phyloP scores from a whole-genome alignment of 768 basidiomycete species.

The Mycena metata region DNA sequence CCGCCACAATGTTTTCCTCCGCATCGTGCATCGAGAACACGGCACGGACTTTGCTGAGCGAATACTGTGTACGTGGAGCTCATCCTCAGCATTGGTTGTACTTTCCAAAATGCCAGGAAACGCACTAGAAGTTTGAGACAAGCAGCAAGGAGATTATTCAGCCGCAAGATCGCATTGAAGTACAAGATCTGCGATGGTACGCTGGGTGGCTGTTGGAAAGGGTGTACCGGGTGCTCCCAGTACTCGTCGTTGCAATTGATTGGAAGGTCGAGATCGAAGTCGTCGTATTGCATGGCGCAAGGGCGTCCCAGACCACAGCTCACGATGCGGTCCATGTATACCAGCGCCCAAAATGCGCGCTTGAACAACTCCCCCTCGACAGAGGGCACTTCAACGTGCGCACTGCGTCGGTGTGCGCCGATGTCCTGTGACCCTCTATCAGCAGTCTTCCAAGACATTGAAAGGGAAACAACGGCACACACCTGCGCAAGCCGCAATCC shows the following conservation, averaged over 20 bases:
- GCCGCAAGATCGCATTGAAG: conserved; percentile 60
- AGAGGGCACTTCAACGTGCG: conserved; percentile 39
- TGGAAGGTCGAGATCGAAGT: conserved; percentile 72
- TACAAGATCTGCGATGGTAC: conserved; percentile 59
- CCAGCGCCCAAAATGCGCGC: conserved; percentile 60
- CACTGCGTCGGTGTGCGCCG: conserved; percentile 6
- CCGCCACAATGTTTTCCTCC: conserved; percentile 68
- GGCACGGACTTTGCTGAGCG: conserved; percentile 56
- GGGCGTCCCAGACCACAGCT: conserved; percentile 67
- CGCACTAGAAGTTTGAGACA: conserved; percentile 65
- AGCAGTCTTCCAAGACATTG: neutral
- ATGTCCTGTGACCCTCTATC: neutral
- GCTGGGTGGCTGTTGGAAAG: conserved; percentile 67
- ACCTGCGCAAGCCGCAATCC: conserved; percentile 30
- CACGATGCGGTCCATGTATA: conserved; percentile 34
- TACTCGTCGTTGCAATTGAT: conserved; percentile 80
- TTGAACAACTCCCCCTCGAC: conserved; percentile 74
- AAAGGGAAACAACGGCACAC: conserved; percentile 43
- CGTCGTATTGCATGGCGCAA: conserved; percentile 68
- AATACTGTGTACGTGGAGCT: conserved; percentile 55
- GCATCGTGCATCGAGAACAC: conserved; percentile 39
- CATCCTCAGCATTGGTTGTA: neutral
- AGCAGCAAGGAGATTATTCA: conserved; percentile 64
- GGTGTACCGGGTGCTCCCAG: conserved; percentile 63
- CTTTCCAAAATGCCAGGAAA: neutral